Evolutionary conservation across 2,329 filamentous ascomycete species (phyloP).

Genomic region (Emergomyces orientalis): DNA sequence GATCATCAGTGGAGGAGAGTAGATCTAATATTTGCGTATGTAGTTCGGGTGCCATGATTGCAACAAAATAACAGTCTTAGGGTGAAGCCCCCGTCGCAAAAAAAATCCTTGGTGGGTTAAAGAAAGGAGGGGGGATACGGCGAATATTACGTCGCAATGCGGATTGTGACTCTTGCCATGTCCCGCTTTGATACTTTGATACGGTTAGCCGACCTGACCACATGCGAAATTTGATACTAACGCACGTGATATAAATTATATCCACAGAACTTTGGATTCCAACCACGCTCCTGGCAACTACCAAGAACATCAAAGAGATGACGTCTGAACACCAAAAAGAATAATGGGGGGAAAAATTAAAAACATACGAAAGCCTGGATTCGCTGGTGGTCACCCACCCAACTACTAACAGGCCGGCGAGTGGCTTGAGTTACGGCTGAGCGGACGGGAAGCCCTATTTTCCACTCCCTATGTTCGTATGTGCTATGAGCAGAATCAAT

Average conservation of each 20-base stretch:
- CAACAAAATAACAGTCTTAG: not conserved
- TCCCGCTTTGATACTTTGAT: not conserved
- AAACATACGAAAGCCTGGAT: slow-evolving; percentile 39
- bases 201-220: not conserved
- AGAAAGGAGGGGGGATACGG: too few species aligned
- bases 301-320: too few species aligned
- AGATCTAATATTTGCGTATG: slow-evolving; percentile 56
- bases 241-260: not conserved
- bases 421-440: too few species aligned
- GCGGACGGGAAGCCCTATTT: slow-evolving; percentile 40
- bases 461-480: slow-evolving; percentile 40
- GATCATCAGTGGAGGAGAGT: slow-evolving; percentile 51
- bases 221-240: not conserved
- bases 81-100: not conserved
- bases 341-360: slow-evolving; percentile 11
- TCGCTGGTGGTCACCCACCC: too few species aligned
- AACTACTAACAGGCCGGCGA: too few species aligned
- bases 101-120: not conserved
- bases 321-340: too few species aligned
- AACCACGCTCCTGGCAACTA: not conserved
- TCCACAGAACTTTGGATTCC: not conserved
- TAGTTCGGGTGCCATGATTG: slow-evolving; percentile 47
- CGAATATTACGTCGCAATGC: not conserved
- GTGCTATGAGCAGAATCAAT: slow-evolving; percentile 16
- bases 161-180: not conserved